Evolutionary conservation across 495 filamentous ascomycete species (phyloP).

Genomic region (Pseudevernia furfuracea): DNA sequence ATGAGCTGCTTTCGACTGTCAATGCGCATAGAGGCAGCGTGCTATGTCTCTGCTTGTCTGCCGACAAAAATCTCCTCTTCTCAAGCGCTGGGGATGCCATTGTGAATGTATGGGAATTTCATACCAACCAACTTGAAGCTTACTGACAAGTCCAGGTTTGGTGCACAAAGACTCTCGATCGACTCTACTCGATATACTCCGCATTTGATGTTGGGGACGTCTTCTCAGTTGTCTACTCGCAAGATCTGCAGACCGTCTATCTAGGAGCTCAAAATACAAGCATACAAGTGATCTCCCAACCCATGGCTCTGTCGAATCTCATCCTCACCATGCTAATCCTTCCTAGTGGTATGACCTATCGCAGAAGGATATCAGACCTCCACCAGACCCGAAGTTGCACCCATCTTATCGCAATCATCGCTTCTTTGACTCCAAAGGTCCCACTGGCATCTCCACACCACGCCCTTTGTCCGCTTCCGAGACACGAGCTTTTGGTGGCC

Average conservation of each 20-base stretch:
- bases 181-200: constrained; percentile 86
- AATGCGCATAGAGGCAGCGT: constrained; percentile 87
- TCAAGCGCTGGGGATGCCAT: constrained; percentile 91
- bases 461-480: constrained; percentile 36
- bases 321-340: constrained; percentile 26
- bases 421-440: constrained; percentile 89
- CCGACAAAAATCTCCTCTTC: constrained; percentile 69
- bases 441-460: constrained; percentile 70
- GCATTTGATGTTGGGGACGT: constrained; percentile 93
- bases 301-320: constrained; percentile 36
- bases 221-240: constrained; percentile 83
- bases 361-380: constrained; percentile 45
- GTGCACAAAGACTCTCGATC: constrained; percentile 51
- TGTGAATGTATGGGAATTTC: constrained; percentile 59
- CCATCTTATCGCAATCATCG: constrained; percentile 76
- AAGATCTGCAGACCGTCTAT: constrained; percentile 70
- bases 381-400: constrained; percentile 58
- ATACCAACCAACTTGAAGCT: background rate
- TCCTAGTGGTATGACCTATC: constrained; percentile 56
- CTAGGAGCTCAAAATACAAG: constrained; percentile 91
- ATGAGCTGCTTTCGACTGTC: constrained; percentile 64
- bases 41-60: constrained; percentile 70
- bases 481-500: constrained; percentile 42
- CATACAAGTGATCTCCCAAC: constrained; percentile 58
- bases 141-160: constrained; percentile 49